A percentile compares a stretch with the other conserved stretches of the same genome.
These are phyloP conservation scores for Colletotrichum sp. DNA, from an alignment of 2,329 filamentous ascomycete genomes.

Conservation along the genomic window DNA sequence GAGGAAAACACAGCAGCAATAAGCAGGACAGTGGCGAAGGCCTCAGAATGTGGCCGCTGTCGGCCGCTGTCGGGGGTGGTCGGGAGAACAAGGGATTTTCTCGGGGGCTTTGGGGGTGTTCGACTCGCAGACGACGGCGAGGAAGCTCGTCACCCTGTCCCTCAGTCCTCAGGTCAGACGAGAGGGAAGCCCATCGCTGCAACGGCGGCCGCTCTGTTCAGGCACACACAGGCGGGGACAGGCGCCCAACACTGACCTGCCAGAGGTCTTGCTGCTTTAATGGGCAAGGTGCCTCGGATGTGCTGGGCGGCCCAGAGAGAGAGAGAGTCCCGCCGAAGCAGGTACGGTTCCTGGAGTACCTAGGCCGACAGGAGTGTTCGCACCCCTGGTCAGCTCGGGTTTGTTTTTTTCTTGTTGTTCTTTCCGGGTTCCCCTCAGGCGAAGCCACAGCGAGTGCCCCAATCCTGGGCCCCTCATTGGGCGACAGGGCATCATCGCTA, in stretches of 20 bases:
- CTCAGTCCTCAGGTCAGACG: not conserved
- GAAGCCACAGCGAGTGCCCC: not conserved
- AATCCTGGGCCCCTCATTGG: conserved; percentile 15
- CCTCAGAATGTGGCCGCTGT: conserved; percentile 8
- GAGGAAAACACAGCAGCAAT: not conserved
- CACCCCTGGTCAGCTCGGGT: not conserved
- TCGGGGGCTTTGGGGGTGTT: not conserved
- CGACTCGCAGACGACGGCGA: not conserved
- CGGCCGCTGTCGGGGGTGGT: not conserved
- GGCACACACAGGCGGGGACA: conserved; percentile 6
- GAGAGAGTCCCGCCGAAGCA: not conserved
- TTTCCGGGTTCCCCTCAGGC: not conserved
- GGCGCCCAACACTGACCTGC: not conserved
- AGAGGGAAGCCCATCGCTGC: not conserved
- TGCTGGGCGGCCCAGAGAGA: not conserved
- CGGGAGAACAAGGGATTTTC: not conserved
- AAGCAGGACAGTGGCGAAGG: conserved; percentile 3
- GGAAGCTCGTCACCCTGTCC: not conserved
- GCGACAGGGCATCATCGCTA: conserved; percentile 6
- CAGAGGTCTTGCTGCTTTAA: conserved; percentile 15
- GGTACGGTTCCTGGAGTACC: not conserved
- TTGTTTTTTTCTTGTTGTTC: not conserved
- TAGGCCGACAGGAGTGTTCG: not conserved
- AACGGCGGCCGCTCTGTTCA: not conserved
- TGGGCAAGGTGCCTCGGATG: not conserved